These are phyloP conservation scores for Gnomoniopsis sp. DNA, from an alignment of 2,329 filamentous ascomycete species.

Conservation along the genomic window DNA sequence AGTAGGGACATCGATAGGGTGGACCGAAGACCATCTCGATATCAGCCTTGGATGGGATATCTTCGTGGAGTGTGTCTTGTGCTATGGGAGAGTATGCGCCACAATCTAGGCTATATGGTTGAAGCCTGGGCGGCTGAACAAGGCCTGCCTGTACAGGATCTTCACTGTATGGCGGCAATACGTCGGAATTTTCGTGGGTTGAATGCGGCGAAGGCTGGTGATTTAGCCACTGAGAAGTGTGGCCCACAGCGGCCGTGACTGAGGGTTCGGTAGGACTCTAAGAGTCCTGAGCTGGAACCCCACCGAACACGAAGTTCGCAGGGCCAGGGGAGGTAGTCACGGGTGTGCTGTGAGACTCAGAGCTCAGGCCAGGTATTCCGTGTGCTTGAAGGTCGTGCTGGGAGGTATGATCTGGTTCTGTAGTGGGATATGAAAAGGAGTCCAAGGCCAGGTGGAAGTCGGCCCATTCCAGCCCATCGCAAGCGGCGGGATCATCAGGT, in stretches of 20 bases:
- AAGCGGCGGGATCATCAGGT: too few relatives aligned
- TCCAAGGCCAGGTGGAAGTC: too few relatives aligned
- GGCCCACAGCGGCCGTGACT: background rate
- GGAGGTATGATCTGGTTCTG: too few relatives aligned
- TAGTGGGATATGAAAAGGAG: too few relatives aligned
- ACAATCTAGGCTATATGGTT: background rate
- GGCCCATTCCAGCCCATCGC: too few relatives aligned
- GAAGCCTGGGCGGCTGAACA: background rate
- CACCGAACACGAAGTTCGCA: conserved; percentile 1
- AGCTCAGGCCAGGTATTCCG: background rate
- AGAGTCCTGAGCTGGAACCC: conserved; percentile 7
- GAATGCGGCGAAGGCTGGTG: background rate
- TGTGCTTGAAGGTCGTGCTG: too few relatives aligned
- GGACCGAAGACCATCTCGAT: background rate
- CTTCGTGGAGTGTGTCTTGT: background rate
- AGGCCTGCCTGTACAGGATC: background rate
- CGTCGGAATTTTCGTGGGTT: background rate
- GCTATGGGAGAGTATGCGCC: background rate
- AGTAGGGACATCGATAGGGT: background rate
- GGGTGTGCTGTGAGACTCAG: background rate
- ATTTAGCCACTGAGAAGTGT: background rate
- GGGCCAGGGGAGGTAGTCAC: conserved; percentile 5
- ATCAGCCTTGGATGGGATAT: background rate
- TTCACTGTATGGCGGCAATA: background rate
- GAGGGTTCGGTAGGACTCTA: conserved; percentile 4